Evolutionary conservation across 495 filamentous ascomycete species (phyloP).

Genomic region (Penicillium salamii): DNA sequence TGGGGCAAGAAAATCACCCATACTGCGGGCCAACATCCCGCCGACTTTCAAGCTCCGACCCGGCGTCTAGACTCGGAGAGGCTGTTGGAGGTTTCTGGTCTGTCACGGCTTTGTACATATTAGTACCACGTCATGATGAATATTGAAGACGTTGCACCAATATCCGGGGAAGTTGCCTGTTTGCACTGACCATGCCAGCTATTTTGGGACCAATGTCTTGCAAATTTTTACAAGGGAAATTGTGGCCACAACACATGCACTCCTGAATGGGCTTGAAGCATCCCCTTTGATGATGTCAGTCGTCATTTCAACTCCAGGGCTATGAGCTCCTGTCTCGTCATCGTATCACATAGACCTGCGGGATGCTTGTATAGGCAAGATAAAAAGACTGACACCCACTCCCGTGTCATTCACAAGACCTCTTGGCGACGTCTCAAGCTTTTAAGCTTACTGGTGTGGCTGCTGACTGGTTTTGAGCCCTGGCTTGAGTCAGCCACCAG

Average conservation of each 20-base stretch:
- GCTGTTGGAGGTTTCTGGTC: constrained; percentile 1
- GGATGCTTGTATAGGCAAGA: neutral
- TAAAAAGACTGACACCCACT: neutral
- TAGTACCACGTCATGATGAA: neutral
- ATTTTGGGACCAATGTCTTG: neutral
- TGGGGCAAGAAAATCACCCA: neutral
- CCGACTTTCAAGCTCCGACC: neutral
- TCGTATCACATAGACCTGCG: constrained; percentile 19
- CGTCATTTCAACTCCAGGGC: constrained; percentile 12
- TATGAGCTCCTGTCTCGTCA: constrained; percentile 15
- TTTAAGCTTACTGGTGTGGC: constrained; percentile 5
- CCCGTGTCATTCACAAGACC: constrained; percentile 1
- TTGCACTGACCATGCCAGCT: neutral
- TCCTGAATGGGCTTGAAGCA: neutral
- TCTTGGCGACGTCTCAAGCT: neutral
- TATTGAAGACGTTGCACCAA: neutral
- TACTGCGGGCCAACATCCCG: neutral
- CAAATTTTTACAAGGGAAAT: neutral
- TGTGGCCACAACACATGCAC: constrained; percentile 1
- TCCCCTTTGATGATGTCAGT: constrained; percentile 17
- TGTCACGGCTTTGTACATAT: constrained; percentile 1
- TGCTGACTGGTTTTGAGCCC: neutral
- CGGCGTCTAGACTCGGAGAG: neutral
- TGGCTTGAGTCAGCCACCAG: neutral
- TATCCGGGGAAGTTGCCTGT: neutral